Percentiles rank a stretch among this genome's conserved stretches.
Evolutionary conservation across 176 grass and related monocot species (phyloP).

Genomic region (Phyllostachys edulis): DNA sequence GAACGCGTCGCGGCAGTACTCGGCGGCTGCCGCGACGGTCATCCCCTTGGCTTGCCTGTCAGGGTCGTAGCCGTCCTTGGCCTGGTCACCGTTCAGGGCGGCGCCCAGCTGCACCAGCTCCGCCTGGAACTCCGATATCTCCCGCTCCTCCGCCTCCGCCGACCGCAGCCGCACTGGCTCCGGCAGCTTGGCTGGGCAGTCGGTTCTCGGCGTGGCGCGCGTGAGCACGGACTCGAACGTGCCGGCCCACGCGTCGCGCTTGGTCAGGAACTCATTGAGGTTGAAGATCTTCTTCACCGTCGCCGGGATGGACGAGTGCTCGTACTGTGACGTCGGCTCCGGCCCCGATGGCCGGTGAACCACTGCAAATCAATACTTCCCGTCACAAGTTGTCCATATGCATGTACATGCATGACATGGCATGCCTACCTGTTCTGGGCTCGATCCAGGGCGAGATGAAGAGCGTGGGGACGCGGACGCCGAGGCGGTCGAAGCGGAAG

Average conservation of each 20-base stretch:
- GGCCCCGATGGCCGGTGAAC: constrained; percentile 51
- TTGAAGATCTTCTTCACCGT: constrained; percentile 78
- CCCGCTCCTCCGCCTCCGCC: constrained; percentile 24
- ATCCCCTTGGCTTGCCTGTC: constrained; percentile 43
- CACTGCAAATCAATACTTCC: constrained; percentile 9
- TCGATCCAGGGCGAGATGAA: constrained; percentile 78
- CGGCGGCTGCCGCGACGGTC: constrained; percentile 52
- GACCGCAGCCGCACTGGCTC: constrained; percentile 50
- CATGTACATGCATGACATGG: background rate
- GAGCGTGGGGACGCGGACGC: constrained; percentile 64
- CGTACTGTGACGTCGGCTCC: constrained; percentile 56
- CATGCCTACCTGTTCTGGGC: constrained; percentile 27
- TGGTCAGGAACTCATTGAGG: constrained; percentile 59
- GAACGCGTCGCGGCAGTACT: constrained; percentile 38
- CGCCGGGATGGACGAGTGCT: constrained; percentile 83
- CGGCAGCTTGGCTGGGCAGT: constrained; percentile 61
- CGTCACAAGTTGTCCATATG: background rate
- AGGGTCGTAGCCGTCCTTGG: constrained; percentile 29
- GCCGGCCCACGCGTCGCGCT: constrained; percentile 71
- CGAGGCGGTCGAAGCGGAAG: constrained; percentile 70
- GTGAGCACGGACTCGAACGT: constrained; percentile 63
- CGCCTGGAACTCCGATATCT: constrained; percentile 64
- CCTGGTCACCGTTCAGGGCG: constrained; percentile 65
- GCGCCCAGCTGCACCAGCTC: constrained; percentile 79
- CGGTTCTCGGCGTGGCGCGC: constrained; percentile 37